A percentile compares a stretch with the other conserved stretches of the same genome.
phyloP scores from a whole-genome alignment of 306 rosid species.

The Fragaria vesca region DNA sequence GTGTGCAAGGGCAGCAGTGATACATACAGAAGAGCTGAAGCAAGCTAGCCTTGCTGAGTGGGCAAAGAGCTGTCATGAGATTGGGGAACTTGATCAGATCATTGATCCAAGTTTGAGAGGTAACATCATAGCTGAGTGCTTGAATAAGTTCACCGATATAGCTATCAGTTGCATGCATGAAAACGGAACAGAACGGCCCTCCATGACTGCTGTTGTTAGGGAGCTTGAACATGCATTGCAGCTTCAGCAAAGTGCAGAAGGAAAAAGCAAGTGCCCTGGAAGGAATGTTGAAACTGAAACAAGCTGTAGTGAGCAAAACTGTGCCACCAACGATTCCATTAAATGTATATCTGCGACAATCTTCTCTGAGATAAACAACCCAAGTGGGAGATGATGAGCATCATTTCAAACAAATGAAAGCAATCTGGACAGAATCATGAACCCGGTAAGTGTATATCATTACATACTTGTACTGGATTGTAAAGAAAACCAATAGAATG shows the following conservation, averaged over 20 bases:
- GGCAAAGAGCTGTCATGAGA: not conserved
- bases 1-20: conserved; percentile 38
- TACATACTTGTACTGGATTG: not conserved
- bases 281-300: not conserved
- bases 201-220: conserved; percentile 28
- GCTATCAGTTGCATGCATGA: conserved; percentile 25
- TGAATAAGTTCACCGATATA: conserved; percentile 14
- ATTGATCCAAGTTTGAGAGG: conserved; percentile 11
- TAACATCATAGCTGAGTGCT: conserved; percentile 5
- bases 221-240: conserved; percentile 29
- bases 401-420: not conserved
- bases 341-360: not conserved
- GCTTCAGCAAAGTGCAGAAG: conserved; percentile 20
- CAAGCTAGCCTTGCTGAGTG: not conserved
- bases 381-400: not conserved
- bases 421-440: not conserved
- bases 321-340: not conserved
- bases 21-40: conserved; percentile 7
- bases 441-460: not conserved
- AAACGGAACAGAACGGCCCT: conserved; percentile 26
- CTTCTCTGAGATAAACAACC: not conserved
- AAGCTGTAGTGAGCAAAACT: not conserved
- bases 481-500: not conserved
- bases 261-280: not conserved
- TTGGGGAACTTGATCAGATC: conserved; percentile 7